These are phyloP conservation scores for Fusarium nematophilum DNA, from an alignment of 2,329 filamentous ascomycete species.

Conservation along the genomic window DNA sequence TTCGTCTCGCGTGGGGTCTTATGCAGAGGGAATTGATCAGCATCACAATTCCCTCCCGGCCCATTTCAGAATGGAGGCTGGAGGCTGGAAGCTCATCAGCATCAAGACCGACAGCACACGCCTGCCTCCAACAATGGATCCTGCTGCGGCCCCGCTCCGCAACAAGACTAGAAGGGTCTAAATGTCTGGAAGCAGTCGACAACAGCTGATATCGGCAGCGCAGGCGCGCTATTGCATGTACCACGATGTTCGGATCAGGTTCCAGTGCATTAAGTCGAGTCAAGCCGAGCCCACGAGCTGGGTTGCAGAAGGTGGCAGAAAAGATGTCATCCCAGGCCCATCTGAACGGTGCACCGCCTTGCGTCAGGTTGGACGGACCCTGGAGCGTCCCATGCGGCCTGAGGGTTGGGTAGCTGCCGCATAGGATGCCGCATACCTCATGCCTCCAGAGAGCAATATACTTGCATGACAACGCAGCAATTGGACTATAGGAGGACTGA, in stretches of 20 bases:
- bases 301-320: background rate
- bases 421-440: background rate
- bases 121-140: conserved; percentile 1
- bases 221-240: conserved; percentile 23
- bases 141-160: conserved; percentile 21
- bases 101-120: conserved; percentile 11
- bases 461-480: background rate
- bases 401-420: conserved; percentile 17
- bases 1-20: conserved; percentile 18
- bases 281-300: conserved; percentile 1
- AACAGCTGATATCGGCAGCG: conserved; percentile 35
- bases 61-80: conserved; percentile 12
- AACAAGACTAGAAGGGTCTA: conserved; percentile 26
- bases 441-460: background rate
- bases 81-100: conserved; percentile 7
- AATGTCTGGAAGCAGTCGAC: conserved; percentile 27
- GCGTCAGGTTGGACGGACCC: conserved; percentile 6
- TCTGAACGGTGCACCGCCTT: background rate
- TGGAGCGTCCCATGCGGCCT: conserved; percentile 22
- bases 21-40: conserved; percentile 25
- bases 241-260: conserved; percentile 15
- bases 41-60: conserved; percentile 6
- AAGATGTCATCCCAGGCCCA: background rate
- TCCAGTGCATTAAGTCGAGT: conserved; percentile 19
- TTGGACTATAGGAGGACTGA: background rate